These are phyloP conservation scores for Tylopilus sp. DNA, from an alignment of 768 basidiomycete species.

Conservation along the genomic window DNA sequence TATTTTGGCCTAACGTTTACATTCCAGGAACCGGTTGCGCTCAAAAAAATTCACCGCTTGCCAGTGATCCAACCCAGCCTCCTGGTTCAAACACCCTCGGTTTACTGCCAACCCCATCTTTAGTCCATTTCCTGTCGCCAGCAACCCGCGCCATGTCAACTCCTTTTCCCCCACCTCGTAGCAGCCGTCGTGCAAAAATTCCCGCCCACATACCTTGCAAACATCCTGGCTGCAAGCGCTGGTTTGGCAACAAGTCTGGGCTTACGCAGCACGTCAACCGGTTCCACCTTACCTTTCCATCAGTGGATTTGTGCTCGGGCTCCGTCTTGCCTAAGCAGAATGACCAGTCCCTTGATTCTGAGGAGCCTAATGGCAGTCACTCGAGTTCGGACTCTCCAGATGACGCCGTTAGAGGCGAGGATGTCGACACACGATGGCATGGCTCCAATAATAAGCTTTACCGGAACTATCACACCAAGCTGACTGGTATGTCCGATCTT, in stretches of 20 bases:
- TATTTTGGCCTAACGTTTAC: too few species aligned
- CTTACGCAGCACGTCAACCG: neutral
- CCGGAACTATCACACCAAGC: neutral
- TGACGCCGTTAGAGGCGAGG: neutral
- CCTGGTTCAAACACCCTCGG: too few species aligned
- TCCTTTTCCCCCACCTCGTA: neutral
- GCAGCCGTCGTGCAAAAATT: neutral
- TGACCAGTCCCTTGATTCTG: too few species aligned
- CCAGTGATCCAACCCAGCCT: too few species aligned
- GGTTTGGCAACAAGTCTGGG: neutral
- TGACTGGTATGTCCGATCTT: neutral
- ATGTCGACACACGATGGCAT: neutral
- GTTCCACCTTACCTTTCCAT: neutral
- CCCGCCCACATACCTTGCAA: neutral
- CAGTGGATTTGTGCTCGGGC: too few species aligned
- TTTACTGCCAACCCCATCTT: too few species aligned
- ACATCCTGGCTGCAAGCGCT: neutral
- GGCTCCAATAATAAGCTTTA: neutral
- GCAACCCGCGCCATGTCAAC: neutral
- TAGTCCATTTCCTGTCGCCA: too few species aligned
- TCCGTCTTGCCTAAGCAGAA: neutral
- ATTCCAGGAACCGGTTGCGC: too few species aligned
- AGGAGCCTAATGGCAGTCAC: neutral
- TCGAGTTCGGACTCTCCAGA: too few species aligned
- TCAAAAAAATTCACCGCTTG: too few species aligned